Evolutionary conservation across 1,284 basidiomycete genomes (phyloP).

Genomic region (Earliella scabrosa): DNA sequence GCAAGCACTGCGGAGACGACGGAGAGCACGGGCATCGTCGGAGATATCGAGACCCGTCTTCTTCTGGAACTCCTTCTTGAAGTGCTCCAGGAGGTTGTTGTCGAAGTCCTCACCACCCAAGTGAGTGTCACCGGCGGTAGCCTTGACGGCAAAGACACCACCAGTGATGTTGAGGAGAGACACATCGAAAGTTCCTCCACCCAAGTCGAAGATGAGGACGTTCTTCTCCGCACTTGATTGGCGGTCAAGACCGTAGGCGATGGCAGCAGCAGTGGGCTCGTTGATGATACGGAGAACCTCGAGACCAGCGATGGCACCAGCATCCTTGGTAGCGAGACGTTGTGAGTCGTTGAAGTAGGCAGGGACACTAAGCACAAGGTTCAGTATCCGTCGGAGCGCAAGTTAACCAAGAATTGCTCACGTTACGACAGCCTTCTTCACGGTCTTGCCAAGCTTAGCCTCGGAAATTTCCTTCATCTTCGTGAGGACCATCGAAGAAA

Average conservation of each 20-base stretch:
- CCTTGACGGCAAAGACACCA: conserved; percentile 97
- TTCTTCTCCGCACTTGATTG: conserved; percentile 94
- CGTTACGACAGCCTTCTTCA: conserved; percentile 97
- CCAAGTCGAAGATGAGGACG: conserved; percentile 99
- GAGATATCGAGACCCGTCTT: conserved; percentile 98
- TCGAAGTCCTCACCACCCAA: conserved; percentile 99
- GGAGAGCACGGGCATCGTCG: conserved; percentile 92
- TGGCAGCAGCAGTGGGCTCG: conserved; percentile 94
- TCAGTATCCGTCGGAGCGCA: not conserved
- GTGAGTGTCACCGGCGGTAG: conserved; percentile 98
- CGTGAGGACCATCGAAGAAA: conserved; percentile 97
- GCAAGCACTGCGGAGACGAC: conserved; percentile 95
- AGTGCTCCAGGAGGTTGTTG: conserved; percentile 96
- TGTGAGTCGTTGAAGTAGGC: conserved; percentile 99
- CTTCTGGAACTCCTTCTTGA: conserved; percentile 98
- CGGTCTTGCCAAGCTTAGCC: conserved; percentile 95
- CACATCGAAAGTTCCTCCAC: conserved; percentile 99
- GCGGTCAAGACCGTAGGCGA: conserved; percentile 92
- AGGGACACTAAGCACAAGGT: conserved; percentile 68
- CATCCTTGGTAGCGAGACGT: conserved; percentile 95
- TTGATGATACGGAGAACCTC: conserved; percentile 98
- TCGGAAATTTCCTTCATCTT: conserved; percentile 99
- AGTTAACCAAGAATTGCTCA: conserved; percentile 40
- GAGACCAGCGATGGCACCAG: conserved; percentile 90
- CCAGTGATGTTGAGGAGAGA: conserved; percentile 96